Conservation (phyloP, 805 yeast species). For the Candida silvatica region DNA sequence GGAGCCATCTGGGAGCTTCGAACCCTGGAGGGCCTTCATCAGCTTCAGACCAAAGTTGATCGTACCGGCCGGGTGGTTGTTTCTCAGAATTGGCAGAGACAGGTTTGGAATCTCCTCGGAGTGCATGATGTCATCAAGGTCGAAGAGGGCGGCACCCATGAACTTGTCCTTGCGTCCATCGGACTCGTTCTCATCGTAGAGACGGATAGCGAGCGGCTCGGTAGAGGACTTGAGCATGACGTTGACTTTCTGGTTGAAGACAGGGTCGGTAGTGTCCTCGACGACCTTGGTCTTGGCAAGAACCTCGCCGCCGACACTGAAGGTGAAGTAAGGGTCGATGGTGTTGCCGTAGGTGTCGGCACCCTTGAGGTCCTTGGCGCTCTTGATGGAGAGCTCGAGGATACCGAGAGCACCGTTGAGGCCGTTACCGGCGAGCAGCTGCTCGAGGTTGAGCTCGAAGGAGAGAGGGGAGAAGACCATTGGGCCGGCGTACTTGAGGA, state of each 20-base stretch:
- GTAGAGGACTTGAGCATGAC: constrained; percentile 66
- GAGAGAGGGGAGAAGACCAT: constrained; percentile 84
- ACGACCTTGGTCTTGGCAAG: constrained; percentile 65
- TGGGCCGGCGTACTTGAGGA: constrained; percentile 81
- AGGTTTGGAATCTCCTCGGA: constrained; percentile 41
- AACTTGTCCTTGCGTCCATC: constrained; percentile 68
- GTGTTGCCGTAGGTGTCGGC: constrained; percentile 68
- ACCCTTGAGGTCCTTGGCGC: constrained; percentile 62
- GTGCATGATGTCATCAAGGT: constrained; percentile 56
- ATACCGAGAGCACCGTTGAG: constrained; percentile 82
- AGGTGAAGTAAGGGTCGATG: constrained; percentile 80
- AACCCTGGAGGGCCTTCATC: constrained; percentile 64
- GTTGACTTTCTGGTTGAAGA: constrained; percentile 74
- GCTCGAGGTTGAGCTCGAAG: constrained; percentile 88
- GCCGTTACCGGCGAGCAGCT: constrained; percentile 76
- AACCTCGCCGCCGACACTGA: constrained; percentile 51
- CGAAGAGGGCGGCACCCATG: constrained; percentile 70
- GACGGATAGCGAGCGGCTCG: constrained; percentile 70
- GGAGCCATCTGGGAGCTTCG: constrained; percentile 70
- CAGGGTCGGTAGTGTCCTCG: constrained; percentile 60
- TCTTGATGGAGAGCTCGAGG: constrained; percentile 55
- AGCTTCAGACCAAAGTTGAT: constrained; percentile 62
- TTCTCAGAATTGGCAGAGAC: constrained; percentile 57
- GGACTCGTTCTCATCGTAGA: constrained; percentile 58
- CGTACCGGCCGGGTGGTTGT: constrained; percentile 77